A percentile compares a stretch with the other conserved stretches of the same genome.
Conservation (phyloP, 148 eudicot genomes). For the Gaultheria prostrata region DNA sequence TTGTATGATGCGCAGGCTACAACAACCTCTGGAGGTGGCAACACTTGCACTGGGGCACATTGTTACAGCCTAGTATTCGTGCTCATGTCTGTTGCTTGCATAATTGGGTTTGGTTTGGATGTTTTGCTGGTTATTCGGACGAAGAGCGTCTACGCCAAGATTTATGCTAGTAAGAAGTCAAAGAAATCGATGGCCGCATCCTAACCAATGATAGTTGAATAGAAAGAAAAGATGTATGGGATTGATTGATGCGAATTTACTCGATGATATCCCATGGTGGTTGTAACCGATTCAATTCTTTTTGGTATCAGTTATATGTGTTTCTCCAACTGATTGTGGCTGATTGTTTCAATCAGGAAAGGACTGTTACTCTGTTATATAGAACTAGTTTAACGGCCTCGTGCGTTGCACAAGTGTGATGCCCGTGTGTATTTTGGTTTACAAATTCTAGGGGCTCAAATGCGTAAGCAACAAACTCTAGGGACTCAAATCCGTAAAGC, state of each 20-base stretch:
- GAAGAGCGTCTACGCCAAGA: slow-evolving; percentile 49
- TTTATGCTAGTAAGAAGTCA: slow-evolving; percentile 41
- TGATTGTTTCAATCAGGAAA: not conserved
- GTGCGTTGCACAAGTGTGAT: no score
- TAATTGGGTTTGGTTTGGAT: slow-evolving; percentile 66
- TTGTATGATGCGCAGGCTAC: slow-evolving; percentile 84
- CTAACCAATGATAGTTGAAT: not conserved
- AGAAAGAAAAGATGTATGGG: not conserved
- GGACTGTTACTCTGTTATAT: no score
- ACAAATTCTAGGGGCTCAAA: no score
- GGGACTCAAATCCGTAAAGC: no score
- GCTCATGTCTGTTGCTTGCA: slow-evolving; percentile 66
- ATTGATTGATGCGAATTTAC: not conserved
- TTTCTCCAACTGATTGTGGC: not conserved
- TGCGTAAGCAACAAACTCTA: no score
- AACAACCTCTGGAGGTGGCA: slow-evolving; percentile 63
- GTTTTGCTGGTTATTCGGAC: slow-evolving; percentile 52
- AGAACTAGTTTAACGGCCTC: no score
- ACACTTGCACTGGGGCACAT: slow-evolving; percentile 72
- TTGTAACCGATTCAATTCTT: not conserved
- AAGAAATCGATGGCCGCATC: slow-evolving; percentile 17
- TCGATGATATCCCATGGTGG: not conserved
- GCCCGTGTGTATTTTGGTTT: no score
- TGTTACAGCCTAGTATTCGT: slow-evolving; percentile 74
- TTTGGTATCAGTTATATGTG: not conserved